These are phyloP conservation scores for Candida chilensis DNA, from an alignment of 805 yeast genomes.

Conservation along the genomic window DNA sequence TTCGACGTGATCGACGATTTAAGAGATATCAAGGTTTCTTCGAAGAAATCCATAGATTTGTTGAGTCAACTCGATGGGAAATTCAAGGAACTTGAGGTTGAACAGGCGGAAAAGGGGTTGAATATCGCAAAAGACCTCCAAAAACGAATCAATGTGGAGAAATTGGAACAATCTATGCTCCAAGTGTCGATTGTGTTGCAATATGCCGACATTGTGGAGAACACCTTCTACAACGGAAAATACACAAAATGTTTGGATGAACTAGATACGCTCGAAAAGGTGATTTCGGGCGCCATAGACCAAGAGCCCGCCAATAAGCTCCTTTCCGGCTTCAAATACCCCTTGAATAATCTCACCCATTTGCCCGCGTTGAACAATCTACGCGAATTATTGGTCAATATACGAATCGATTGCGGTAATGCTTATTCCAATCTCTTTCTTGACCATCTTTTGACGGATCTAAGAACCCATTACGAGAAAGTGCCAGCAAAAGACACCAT, in stretches of 20 bases:
- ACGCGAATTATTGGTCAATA: conserved; percentile 40
- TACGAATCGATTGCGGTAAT: conserved; percentile 60
- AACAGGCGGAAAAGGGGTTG: conserved; percentile 42
- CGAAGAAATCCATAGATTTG: conserved; percentile 39
- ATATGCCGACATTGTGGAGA: conserved; percentile 41
- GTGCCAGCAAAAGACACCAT: conserved; percentile 41
- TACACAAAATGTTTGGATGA: conserved; percentile 47
- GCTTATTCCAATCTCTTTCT: conserved; percentile 55
- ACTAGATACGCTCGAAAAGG: conserved; percentile 58
- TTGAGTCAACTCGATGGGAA: conserved; percentile 36
- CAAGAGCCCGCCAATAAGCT: too few species aligned
- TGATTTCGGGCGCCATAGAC: conserved; percentile 13
- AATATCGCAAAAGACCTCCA: conserved; percentile 37
- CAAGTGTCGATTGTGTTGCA: conserved; percentile 40
- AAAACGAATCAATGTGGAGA: conserved; percentile 49
- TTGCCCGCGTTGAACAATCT: conserved; percentile 43
- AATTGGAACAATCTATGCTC: conserved; percentile 50
- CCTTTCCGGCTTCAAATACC: too few species aligned
- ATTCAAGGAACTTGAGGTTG: conserved; percentile 34
- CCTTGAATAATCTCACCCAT: conserved; percentile 27
- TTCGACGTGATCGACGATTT: conserved; percentile 79
- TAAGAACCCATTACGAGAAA: conserved; percentile 45
- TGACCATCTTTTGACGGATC: conserved; percentile 47
- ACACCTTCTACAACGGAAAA: conserved; percentile 31
- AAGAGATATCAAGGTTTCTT: conserved; percentile 47